Conservation (phyloP, 331 rosid species). For the Dryas integrifolia region DNA sequence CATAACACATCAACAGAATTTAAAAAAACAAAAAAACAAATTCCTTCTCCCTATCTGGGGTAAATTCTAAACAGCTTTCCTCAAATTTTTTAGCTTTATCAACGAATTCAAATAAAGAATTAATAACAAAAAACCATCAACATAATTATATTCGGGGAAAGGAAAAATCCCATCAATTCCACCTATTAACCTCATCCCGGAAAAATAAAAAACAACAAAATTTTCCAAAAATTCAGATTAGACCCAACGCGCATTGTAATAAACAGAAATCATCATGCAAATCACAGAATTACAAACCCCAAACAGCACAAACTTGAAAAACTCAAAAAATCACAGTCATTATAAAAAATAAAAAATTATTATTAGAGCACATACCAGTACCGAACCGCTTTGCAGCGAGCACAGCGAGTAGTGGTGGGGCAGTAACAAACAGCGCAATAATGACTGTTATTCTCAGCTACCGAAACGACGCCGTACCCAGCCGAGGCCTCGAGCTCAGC, state of each 20-base stretch:
- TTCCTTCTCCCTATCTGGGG: background rate
- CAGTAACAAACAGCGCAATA: slow-evolving; percentile 71
- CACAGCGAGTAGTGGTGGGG: slow-evolving; percentile 75
- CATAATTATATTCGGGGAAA: background rate
- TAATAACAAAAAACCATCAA: background rate
- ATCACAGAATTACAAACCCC: slow-evolving; percentile 17
- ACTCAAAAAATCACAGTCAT: background rate
- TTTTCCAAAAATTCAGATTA: background rate
- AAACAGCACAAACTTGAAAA: background rate
- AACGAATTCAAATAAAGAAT: background rate
- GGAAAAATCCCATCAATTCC: background rate
- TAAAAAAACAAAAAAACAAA: background rate
- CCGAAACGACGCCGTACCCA: slow-evolving; percentile 30
- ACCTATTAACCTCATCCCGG: background rate
- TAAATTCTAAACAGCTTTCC: background rate
- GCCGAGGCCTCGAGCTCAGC: slow-evolving; percentile 68
- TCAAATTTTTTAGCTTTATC: background rate
- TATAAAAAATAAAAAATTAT: background rate
- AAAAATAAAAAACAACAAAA: background rate
- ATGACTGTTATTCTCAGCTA: slow-evolving; percentile 15
- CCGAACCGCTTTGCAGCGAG: slow-evolving; percentile 82
- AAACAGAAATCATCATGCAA: background rate
- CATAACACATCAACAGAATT: background rate
- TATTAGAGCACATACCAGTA: slow-evolving; percentile 59
- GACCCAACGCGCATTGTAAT: background rate